A percentile compares a stretch with the other conserved stretches of the same genome.
Evolutionary conservation across 768 basidiomycete species (phyloP).

Genomic region (Macrocybe gigantea): DNA sequence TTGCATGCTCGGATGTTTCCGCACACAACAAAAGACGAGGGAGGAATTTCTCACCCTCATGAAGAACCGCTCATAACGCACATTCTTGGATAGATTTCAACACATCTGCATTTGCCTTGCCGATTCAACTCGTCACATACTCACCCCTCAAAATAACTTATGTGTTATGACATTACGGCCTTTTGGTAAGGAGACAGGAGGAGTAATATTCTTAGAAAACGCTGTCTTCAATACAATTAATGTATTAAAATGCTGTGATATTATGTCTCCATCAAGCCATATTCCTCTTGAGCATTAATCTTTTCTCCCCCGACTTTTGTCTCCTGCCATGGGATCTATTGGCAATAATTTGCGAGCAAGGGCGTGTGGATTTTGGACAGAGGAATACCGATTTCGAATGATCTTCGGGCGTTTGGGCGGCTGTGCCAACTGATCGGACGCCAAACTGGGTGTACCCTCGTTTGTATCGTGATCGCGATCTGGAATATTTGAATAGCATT

Average conservation of each 20-base stretch:
- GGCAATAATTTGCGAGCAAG: slow-evolving; percentile 56
- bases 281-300: slow-evolving; percentile 26
- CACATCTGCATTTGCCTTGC: not conserved
- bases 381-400: slow-evolving; percentile 44
- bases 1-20: slow-evolving; percentile 98
- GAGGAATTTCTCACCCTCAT: slow-evolving; percentile 94
- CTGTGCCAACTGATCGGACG: slow-evolving; percentile 30
- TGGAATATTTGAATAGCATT: slow-evolving; percentile 16
- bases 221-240: no score
- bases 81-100: not conserved
- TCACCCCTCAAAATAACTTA: slow-evolving; percentile 22
- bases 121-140: slow-evolving; percentile 16
- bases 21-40: slow-evolving; percentile 96
- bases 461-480: slow-evolving; percentile 60
- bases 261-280: no score
- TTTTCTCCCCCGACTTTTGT: slow-evolving; percentile 53
- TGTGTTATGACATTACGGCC: slow-evolving; percentile 13
- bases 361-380: slow-evolving; percentile 27
- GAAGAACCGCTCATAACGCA: slow-evolving; percentile 31
- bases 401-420: slow-evolving; percentile 59
- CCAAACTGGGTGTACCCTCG: slow-evolving; percentile 25
- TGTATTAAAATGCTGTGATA: no score
- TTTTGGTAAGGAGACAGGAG: no score
- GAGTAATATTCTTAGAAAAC: no score
- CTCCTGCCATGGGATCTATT: slow-evolving; percentile 39